These are phyloP conservation scores for Saprolegnia parasitica DNA, from an alignment of 352 stramenopile species.

Conservation along the genomic window DNA sequence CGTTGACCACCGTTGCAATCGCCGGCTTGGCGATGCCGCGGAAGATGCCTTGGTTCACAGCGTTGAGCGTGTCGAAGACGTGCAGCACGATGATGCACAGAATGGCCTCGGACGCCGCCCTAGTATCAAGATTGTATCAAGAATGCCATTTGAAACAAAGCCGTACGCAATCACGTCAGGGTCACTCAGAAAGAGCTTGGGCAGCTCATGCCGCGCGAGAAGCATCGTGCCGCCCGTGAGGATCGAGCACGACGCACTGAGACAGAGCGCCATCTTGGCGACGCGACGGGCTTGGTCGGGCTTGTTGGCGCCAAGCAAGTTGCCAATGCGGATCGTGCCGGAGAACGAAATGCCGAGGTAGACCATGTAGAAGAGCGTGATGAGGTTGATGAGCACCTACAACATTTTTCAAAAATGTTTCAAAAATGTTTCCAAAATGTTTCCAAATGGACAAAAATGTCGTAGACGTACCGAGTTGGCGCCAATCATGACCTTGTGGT, in stretches of 20 bases:
- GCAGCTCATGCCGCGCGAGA: slow-evolving; percentile 34
- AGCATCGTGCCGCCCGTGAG: slow-evolving; percentile 33
- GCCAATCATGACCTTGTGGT: slow-evolving; percentile 47
- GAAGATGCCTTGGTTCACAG: slow-evolving; percentile 58
- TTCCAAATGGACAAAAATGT: not conserved
- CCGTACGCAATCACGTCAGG: slow-evolving; percentile 34
- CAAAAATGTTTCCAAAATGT: not conserved
- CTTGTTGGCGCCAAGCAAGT: slow-evolving; percentile 45
- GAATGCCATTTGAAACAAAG: not conserved
- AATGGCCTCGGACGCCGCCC: slow-evolving; percentile 42
- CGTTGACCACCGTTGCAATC: slow-evolving; percentile 51
- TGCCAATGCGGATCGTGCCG: slow-evolving; percentile 57
- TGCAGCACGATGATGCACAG: slow-evolving; percentile 39
- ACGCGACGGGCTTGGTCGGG: slow-evolving; percentile 46
- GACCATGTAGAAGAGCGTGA: slow-evolving; percentile 53
- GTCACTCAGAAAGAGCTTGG: slow-evolving; percentile 53
- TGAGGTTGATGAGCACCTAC: slow-evolving; percentile 48
- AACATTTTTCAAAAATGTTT: not conserved
- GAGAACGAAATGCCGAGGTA: slow-evolving; percentile 51
- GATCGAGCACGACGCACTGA: slow-evolving; percentile 35
- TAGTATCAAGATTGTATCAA: not conserved
- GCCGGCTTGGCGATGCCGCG: slow-evolving; percentile 52
- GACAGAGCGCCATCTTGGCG: slow-evolving; percentile 59
- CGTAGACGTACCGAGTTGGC: slow-evolving; percentile 39
- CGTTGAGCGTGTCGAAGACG: slow-evolving; percentile 46